Base-by-base conservation (phyloP, 2,329 filamentous ascomycete genomes). In the Oidium heveae region DNA sequence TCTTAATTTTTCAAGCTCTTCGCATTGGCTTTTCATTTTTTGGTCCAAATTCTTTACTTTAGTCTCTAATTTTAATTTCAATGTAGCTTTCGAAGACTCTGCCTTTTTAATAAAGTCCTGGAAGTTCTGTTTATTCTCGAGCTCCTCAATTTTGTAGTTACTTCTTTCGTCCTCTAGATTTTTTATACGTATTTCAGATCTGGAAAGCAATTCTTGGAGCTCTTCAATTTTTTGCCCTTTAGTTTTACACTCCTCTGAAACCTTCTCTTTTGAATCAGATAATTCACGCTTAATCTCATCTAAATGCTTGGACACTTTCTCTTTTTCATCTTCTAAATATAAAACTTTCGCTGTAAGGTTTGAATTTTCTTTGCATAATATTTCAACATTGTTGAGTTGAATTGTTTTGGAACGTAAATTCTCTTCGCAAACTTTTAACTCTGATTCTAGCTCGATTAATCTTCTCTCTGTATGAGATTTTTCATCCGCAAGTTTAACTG, bases 231-330 rank as follows among this genome's bases (percentile, higher is more conserved):
- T 55, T 16, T 54, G 53, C 37, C 59, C 55, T 52, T 56, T 54
- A 18, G 54, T 20, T 39, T 52, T 39, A 18, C 20, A 47, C 15
- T 15, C 20, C n/a, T 49, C 33, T 32, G 32, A 13, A 16, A 2
- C 58, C 18, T 36, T 61, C 55, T 36, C 60, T 55, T 34, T 59
- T 56, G 22, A 53, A 37, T 36, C 58, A 53, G 1, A 47, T 46
- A 63, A 60, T n/a, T 66, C 64, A 56, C 69, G 63, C 9, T 64
- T 63, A 22, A 66, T 66, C 15, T 58, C 57, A 33, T 65, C 58
- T 1, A 63, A 55, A 15, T 66, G 64, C 33, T 62, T 55, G 1
- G 65, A 57, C 22, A 58, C 56, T 18, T n/a, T 56, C 34, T 49
- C 54, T 36, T 18, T 66, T 54, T 55, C 55, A 56, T 13, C 61